These are phyloP conservation scores for Colletotrichum eleusines DNA, from an alignment of 2,329 filamentous ascomycete genomes.

Conservation along the genomic window DNA sequence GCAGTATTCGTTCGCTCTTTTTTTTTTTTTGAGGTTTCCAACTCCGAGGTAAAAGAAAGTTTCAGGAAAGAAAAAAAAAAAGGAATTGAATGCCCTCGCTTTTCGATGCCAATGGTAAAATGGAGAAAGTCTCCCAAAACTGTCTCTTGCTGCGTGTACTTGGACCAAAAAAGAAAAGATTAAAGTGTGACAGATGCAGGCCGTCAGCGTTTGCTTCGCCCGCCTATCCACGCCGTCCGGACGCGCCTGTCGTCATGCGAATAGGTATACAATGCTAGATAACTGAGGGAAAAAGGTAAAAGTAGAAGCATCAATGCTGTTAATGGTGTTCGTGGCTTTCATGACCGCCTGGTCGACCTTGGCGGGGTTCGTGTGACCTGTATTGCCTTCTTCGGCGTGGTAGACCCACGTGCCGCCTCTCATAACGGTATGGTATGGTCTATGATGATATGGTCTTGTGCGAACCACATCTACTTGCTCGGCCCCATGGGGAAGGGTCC, in stretches of 20 bases:
- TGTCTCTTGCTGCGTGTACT: conserved; percentile 11
- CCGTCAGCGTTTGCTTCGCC: conserved; percentile 12
- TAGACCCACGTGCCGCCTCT: background rate
- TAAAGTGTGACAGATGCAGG: conserved; percentile 19
- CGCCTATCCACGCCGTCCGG: conserved; percentile 21
- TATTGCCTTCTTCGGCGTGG: background rate
- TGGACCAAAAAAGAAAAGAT: conserved; percentile 11
- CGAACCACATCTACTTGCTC: background rate
- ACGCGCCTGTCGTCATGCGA: conserved; percentile 34
- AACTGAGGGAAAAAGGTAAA: background rate
- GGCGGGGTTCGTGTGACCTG: background rate
- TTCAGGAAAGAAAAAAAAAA: background rate
- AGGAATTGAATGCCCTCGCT: conserved; percentile 33
- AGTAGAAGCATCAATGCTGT: conserved; percentile 27
- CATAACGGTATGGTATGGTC: background rate
- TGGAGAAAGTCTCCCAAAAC: background rate
- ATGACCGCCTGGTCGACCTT: background rate
- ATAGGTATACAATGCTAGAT: conserved; percentile 34
- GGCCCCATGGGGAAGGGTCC: conserved; percentile 13
- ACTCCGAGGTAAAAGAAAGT: background rate
- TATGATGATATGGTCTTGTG: background rate
- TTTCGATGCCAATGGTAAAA: conserved; percentile 26
- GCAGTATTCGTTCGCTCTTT: conserved; percentile 20
- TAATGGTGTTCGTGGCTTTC: conserved; percentile 18
- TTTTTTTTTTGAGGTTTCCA: conserved; percentile 35